phyloP scores from a whole-genome alignment of 1,284 basidiomycete species.

The Cryptococcus sp. region DNA sequence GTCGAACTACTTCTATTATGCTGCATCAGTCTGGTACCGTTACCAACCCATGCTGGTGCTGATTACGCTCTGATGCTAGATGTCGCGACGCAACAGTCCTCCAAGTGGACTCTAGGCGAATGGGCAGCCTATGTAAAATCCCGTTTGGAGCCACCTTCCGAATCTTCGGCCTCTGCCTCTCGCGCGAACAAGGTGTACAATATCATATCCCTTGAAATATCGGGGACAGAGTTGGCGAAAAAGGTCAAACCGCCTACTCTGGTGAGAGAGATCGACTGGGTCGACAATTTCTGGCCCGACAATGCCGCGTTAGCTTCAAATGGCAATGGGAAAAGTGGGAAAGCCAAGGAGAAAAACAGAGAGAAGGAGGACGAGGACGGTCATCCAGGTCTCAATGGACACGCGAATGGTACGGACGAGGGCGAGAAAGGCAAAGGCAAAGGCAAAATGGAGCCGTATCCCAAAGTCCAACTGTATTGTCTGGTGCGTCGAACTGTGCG shows the following conservation, averaged over 20 bases:
- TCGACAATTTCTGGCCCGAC: slow-evolving; percentile 85
- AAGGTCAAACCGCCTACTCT: slow-evolving; percentile 78
- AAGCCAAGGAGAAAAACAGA: slow-evolving; percentile 14
- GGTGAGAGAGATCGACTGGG: slow-evolving; percentile 92
- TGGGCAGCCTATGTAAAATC: slow-evolving; percentile 84
- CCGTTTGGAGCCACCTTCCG: slow-evolving; percentile 10
- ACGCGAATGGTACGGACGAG: slow-evolving; percentile 45
- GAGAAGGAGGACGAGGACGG: background rate
- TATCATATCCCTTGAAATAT: slow-evolving; percentile 85
- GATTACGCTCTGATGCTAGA: slow-evolving; percentile 57
- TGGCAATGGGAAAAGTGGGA: slow-evolving; percentile 29
- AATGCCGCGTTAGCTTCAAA: background rate
- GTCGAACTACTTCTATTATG: slow-evolving; percentile 21
- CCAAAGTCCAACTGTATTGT: slow-evolving; percentile 95
- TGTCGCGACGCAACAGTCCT: slow-evolving; percentile 76
- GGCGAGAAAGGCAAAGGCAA: slow-evolving; percentile 50
- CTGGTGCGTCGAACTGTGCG: slow-evolving; percentile 70
- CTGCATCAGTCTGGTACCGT: background rate
- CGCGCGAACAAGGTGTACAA: slow-evolving; percentile 75
- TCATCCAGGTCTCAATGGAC: slow-evolving; percentile 1
- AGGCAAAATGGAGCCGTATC: slow-evolving; percentile 59
- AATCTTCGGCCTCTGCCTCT: slow-evolving; percentile 11
- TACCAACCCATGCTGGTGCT: background rate
- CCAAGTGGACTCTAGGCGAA: slow-evolving; percentile 79
- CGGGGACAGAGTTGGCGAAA: slow-evolving; percentile 71